Evolutionary conservation across 2,329 filamentous ascomycete genomes (phyloP), one percentile per base, ranked within the genome.

Genomic region (Venturia nashicola): DNA sequence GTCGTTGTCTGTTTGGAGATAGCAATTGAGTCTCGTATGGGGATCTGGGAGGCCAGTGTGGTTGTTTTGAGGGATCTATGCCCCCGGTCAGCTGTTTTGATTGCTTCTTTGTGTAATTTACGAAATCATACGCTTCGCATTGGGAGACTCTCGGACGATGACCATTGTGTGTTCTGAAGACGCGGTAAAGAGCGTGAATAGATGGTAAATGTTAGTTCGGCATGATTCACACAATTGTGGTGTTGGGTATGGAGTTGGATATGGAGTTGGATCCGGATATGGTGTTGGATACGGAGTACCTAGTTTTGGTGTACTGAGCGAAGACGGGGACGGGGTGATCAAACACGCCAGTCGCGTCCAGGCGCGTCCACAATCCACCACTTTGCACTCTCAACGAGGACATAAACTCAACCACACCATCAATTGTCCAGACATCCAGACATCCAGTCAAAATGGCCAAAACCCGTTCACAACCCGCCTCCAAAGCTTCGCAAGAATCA

Each of bases 1-100:
- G 23, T 65, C 46, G 71, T 69, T 91, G 87, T 62, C 91, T 93
- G 68, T 87, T 85, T 0, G 93, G 93, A 3, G 92, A 87, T 71
- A 81, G 84, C 65, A 86, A 75, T 18, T 87, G 77, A 27, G 84
- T 85, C 67, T 86, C 82, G 68, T 81, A 79, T 18, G 85, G 83
- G 23, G 84, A 87, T 69, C 81, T 79, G 20, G 85, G 85, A 64
- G 85, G 85, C 85, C 85, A 87, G 65, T 71, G 77, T 67, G 73
- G 75, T 72, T 73, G 72, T 72, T 68, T 79, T 75, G 43, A 75
- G 54, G 61, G 65, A 32, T 44, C 67, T 74, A 73, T 59, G 46
- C 27, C 46, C 46, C 14, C 46, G 23, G 20, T 51, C 16, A 51
- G 46, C 46, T 61, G 65, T 61, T 27, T 59, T 65, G 44, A 54